Base-by-base conservation (phyloP, 2,329 filamentous ascomycete genomes). In the Aureobasidium subglaciale region DNA sequence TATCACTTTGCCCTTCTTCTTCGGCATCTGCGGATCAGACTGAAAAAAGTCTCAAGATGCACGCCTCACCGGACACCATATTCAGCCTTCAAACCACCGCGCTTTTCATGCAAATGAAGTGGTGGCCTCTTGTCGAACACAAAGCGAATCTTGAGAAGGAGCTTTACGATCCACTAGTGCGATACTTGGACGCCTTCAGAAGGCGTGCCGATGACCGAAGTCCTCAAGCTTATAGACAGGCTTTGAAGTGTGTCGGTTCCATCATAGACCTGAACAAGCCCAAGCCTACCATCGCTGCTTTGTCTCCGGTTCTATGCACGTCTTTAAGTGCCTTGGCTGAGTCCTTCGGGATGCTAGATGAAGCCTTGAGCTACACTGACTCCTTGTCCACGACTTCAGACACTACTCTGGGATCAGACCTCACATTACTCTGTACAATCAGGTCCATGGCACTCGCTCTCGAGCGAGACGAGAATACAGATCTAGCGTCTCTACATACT, bases 1-100 rank as follows among this genome's bases (percentile, higher is more conserved):
- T 90, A 1, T 79, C 82, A 0, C 70, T 90, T 1, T 80, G 84
- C 25, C 86, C 87, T 1, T 86, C 81, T 62, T 74, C 86, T n/a
- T 82, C 85, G 2, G 73, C 74, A 46, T 78, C 81, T 9, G 81
- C 85, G 37, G 87, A 91, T 63, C 68, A 68, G 3, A 61, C 75
- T 1, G 82, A 82, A 0, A 64, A 70, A 4, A 79, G 85, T 58
- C 69, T 75, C 8, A 75, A 77, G 24, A 67, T 83, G 7, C 81
- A 77, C 58, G 75, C 84, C 3, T 73, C 74, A 1, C 84, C 87
- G 1, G 71, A 76, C 20, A 68, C 74, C 1, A 80, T 81, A 1
- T 78, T 90, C 48, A 77, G 81, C 59, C 67, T 90, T 1, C 87
- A 90, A 62, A 71, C 76, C 1, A 67, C 87, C 1, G 86, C 83